Evolutionary conservation across 768 basidiomycete genomes (phyloP).

Genomic region (Chlorophyllum brunneum): DNA sequence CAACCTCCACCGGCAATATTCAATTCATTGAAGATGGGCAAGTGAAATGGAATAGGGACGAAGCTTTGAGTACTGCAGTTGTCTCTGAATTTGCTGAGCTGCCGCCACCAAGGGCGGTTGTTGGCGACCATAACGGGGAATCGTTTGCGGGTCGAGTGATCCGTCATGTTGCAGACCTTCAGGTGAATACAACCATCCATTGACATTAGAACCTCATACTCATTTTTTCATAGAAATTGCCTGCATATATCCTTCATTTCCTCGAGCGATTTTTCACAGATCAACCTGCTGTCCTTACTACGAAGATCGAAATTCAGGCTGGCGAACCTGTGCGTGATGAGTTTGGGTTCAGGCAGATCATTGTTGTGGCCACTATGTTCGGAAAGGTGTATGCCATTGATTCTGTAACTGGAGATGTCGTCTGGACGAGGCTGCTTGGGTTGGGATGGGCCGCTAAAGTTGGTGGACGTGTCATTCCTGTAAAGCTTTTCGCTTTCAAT

Average conservation of each 20-base stretch:
- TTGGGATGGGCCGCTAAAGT: slow-evolving; percentile 59
- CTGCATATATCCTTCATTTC: slow-evolving; percentile 65
- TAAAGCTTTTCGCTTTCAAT: slow-evolving; percentile 56
- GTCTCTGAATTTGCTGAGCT: slow-evolving; percentile 75
- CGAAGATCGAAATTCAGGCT: slow-evolving; percentile 28
- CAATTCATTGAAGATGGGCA: slow-evolving; percentile 30
- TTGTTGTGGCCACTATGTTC: slow-evolving; percentile 63
- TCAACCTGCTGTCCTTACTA: slow-evolving; percentile 31
- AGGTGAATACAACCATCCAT: slow-evolving; percentile 33
- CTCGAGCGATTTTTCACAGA: slow-evolving; percentile 68
- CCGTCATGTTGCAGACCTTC: slow-evolving; percentile 57
- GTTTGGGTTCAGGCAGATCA: slow-evolving; percentile 85
- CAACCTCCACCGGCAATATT: slow-evolving; percentile 63
- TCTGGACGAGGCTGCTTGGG: slow-evolving; percentile 81
- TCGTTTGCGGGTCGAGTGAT: slow-evolving; percentile 44
- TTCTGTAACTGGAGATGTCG: slow-evolving; percentile 65
- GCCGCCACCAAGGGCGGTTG: slow-evolving; percentile 43
- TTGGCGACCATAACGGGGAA: slow-evolving; percentile 40
- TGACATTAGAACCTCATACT: not conserved
- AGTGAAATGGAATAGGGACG: slow-evolving; percentile 77
- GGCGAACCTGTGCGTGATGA: slow-evolving; percentile 58
- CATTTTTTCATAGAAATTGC: slow-evolving; percentile 53
- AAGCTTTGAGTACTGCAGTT: slow-evolving; percentile 62
- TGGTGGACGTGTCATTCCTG: slow-evolving; percentile 53
- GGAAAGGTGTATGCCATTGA: slow-evolving; percentile 85